These are phyloP conservation scores for Heritiera fomes DNA, from an alignment of 345 rosid genomes.

Conservation along the genomic window DNA sequence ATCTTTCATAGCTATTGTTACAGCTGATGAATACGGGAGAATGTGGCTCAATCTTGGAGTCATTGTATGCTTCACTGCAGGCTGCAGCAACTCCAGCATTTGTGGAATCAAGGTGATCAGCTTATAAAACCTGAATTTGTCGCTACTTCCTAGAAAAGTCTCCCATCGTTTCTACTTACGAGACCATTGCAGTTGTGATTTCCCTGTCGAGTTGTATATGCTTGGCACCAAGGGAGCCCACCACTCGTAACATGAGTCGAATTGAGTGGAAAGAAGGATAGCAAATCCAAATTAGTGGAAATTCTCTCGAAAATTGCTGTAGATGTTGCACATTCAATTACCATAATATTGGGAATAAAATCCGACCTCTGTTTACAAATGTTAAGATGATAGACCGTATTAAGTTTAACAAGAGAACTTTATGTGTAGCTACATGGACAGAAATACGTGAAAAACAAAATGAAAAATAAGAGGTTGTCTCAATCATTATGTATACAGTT, in stretches of 20 bases:
- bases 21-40: no score
- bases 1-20: no score
- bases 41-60: no score
- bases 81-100: no score
- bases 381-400: not conserved
- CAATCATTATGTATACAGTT: not conserved
- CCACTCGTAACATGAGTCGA: not conserved
- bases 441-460: not conserved
- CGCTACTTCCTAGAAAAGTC: no score
- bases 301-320: not conserved
- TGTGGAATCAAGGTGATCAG: no score
- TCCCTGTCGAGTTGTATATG: not conserved
- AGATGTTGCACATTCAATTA: not conserved
- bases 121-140: no score
- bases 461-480: not conserved
- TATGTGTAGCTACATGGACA: not conserved
- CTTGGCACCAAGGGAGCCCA: not conserved
- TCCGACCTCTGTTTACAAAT: conserved; percentile 42
- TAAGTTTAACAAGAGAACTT: not conserved
- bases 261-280: not conserved
- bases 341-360: not conserved
- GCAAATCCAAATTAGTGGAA: not conserved
- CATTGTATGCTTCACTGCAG: no score
- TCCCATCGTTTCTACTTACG: no score
- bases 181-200: no score